phyloP scores from a whole-genome alignment of 169 alveolate species.

The Eimeria praecox region DNA sequence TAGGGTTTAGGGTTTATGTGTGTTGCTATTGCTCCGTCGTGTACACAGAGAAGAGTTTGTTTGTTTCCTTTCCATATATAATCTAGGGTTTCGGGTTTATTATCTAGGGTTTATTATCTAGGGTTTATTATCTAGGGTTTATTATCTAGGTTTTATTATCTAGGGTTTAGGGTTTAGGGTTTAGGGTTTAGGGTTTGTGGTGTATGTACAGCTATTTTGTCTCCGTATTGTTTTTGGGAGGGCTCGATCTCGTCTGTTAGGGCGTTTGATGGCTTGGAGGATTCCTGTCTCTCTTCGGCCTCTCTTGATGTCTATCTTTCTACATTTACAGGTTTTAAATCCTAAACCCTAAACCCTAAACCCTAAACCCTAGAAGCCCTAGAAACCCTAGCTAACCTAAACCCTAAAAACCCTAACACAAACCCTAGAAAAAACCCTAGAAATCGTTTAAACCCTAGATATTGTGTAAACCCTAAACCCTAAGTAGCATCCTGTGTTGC shows the following conservation, averaged over 20 bases:
- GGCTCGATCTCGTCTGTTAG: constrained; percentile 1
- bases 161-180: neutral
- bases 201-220: neutral
- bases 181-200: neutral
- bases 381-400: too few relatives aligned
- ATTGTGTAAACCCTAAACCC: too few relatives aligned
- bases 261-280: neutral
- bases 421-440: too few relatives aligned
- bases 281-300: neutral
- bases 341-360: constrained; percentile 26
- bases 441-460: too few relatives aligned
- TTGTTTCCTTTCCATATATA: constrained; percentile 87
- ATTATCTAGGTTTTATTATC: neutral
- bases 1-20: neutral
- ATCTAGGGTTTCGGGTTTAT: neutral
- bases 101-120: neutral
- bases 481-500: too few relatives aligned
- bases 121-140: neutral
- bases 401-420: too few relatives aligned
- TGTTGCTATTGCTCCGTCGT: neutral
- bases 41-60: constrained; percentile 95
- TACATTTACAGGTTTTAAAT: neutral
- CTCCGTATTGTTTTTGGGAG: neutral
- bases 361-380: neutral
- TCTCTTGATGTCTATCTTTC: neutral